A percentile compares a stretch with the other conserved stretches of the same genome.
Conservation (phyloP, 2,329 filamentous ascomycete genomes). For the Pseudogymnoascus destructans region DNA sequence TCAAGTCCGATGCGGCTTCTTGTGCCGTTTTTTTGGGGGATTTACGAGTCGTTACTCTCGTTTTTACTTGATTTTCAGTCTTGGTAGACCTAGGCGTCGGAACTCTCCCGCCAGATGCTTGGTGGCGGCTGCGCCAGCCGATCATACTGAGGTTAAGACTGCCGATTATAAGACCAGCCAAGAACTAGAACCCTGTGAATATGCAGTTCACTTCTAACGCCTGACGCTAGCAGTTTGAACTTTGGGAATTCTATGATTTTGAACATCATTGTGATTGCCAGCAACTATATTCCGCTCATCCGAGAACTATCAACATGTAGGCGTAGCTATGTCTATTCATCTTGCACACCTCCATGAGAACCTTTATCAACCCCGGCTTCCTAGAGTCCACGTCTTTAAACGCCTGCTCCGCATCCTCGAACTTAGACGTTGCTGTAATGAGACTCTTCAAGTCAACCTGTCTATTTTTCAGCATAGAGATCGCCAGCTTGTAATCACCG, state of each 20-base stretch:
- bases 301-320: neutral
- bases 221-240: neutral
- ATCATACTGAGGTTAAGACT: neutral
- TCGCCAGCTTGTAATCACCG: slow-evolving; percentile 68
- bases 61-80: neutral
- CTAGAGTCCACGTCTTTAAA: slow-evolving; percentile 78
- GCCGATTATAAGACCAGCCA: neutral
- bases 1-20: neutral
- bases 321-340: neutral
- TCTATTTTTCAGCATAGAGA: slow-evolving; percentile 61
- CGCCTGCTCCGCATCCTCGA: slow-evolving; percentile 70
- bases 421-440: slow-evolving; percentile 63
- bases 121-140: neutral
- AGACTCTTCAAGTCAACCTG: slow-evolving; percentile 72
- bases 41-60: neutral
- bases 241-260: neutral
- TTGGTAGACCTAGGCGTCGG: neutral
- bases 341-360: slow-evolving; percentile 43
- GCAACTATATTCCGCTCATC: neutral
- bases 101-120: neutral
- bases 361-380: slow-evolving; percentile 50
- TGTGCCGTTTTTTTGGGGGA: neutral
- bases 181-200: neutral
- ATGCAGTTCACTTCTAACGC: neutral
- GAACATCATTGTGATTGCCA: neutral